Percentiles rank a stretch among this genome's conserved stretches.
phyloP scores from a whole-genome alignment of 345 rosid genomes.

The Hevea brasiliensis region DNA sequence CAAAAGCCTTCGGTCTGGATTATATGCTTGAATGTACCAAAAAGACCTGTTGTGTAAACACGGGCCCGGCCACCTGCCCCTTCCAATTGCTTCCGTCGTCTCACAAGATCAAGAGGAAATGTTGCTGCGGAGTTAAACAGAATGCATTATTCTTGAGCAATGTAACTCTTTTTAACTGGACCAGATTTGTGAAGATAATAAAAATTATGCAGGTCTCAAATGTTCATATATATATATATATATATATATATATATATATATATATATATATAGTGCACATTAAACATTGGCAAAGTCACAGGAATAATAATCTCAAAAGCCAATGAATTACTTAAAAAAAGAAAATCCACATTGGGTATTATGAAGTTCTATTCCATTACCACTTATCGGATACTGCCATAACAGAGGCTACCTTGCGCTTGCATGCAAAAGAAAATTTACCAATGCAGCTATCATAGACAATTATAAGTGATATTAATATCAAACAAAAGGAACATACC shows the following conservation, averaged over 20 bases:
- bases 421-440: not conserved
- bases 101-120: slow-evolving; percentile 92
- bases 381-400: not conserved
- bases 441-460: not conserved
- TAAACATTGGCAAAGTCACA: not conserved
- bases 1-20: slow-evolving; percentile 70
- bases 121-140: slow-evolving; percentile 57
- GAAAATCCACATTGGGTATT: not conserved
- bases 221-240: not conserved
- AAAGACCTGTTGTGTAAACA: slow-evolving; percentile 69
- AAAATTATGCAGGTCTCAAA: not conserved
- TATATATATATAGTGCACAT: not conserved
- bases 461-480: not conserved
- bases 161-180: not conserved
- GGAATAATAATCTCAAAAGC: not conserved
- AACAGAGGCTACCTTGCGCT: not conserved
- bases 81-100: slow-evolving; percentile 95
- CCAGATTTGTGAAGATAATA: not conserved
- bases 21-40: slow-evolving; percentile 76
- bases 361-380: not conserved
- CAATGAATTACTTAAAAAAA: not conserved
- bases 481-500: slow-evolving; percentile 9
- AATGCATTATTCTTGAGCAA: not conserved
- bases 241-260: too few species aligned
- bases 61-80: slow-evolving; percentile 92